Evolutionary conservation across 2,329 filamentous ascomycete genomes (phyloP).

Genomic region (Ophiostoma perfectum): DNA sequence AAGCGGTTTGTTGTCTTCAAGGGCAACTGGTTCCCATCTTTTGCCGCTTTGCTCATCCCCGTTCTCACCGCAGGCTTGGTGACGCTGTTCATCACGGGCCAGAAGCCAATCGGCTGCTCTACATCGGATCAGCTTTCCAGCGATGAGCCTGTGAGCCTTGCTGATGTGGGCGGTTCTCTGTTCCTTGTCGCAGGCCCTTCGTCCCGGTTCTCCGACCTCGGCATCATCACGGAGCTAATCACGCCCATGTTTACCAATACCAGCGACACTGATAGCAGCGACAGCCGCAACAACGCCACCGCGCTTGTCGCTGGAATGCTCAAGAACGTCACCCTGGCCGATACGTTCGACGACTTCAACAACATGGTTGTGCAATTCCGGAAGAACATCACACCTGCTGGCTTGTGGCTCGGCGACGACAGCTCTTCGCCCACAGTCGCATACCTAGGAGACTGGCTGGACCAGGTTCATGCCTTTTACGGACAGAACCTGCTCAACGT

Average conservation of each 20-base stretch:
- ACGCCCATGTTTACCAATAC: slow-evolving; percentile 36
- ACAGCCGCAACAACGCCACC: slow-evolving; percentile 11
- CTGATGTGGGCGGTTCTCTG: slow-evolving; percentile 35
- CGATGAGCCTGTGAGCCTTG: slow-evolving; percentile 36
- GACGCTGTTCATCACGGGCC: slow-evolving; percentile 64
- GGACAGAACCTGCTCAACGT: slow-evolving; percentile 62
- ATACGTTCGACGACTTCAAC: slow-evolving; percentile 64
- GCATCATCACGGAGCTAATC: slow-evolving; percentile 35
- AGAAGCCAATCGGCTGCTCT: slow-evolving; percentile 48
- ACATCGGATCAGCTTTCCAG: slow-evolving; percentile 46
- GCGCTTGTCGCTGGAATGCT: slow-evolving; percentile 16
- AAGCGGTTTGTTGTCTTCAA: slow-evolving; percentile 75
- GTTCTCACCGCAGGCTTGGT: slow-evolving; percentile 74
- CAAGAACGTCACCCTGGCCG: slow-evolving; percentile 46
- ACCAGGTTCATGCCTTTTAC: slow-evolving; percentile 52
- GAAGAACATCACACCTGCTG: slow-evolving; percentile 67
- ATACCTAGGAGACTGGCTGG: slow-evolving; percentile 60
- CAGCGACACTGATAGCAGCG: slow-evolving; percentile 13
- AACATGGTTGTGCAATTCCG: slow-evolving; percentile 58
- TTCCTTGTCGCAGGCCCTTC: slow-evolving; percentile 43
- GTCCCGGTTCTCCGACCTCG: slow-evolving; percentile 35
- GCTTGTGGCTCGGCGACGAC: slow-evolving; percentile 66
- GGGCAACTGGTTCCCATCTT: slow-evolving; percentile 70
- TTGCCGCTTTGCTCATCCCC: slow-evolving; percentile 69
- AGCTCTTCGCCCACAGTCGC: slow-evolving; percentile 59